These are phyloP conservation scores for Pisolithus albus DNA, from an alignment of 768 basidiomycete genomes.

Conservation along the genomic window DNA sequence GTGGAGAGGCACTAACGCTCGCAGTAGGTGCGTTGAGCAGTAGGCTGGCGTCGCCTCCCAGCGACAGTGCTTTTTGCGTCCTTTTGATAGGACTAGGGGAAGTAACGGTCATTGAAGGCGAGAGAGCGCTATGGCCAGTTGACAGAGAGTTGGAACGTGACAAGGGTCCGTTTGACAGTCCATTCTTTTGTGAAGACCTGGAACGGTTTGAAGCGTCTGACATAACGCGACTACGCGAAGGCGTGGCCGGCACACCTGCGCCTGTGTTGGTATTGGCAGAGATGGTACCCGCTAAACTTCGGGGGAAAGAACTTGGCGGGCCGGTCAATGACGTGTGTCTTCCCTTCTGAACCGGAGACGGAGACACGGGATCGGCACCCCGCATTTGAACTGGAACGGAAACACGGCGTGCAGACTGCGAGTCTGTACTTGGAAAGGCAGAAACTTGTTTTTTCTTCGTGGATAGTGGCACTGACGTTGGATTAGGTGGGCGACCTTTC, in stretches of 20 bases:
- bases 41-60: conserved; percentile 6
- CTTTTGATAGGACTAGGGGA: conserved; percentile 34
- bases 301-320: conserved; percentile 23
- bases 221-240: conserved; percentile 36
- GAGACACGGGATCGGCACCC: conserved; percentile 23
- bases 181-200: conserved; percentile 19
- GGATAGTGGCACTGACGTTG: conserved; percentile 39
- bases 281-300: conserved; percentile 10
- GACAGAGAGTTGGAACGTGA: conserved; percentile 22
- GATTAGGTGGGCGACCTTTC: conserved; percentile 41
- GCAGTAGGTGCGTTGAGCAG: conserved; percentile 15
- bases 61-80: conserved; percentile 23
- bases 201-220: conserved; percentile 34
- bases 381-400: conserved; percentile 33
- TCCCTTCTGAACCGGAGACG: conserved; percentile 21
- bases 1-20: conserved; percentile 3
- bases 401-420: conserved; percentile 29
- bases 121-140: conserved; percentile 13
- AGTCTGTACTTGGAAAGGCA: conserved; percentile 30
- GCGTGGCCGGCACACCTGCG: conserved; percentile 26
- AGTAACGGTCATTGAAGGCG: conserved; percentile 34
- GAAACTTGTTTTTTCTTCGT: conserved; percentile 31
- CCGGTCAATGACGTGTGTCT: conserved; percentile 23
- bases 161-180: conserved; percentile 9
- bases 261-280: conserved; percentile 11